Conservation (phyloP, 371 early-diverging fungal species). For the Zychaea mexicana region DNA sequence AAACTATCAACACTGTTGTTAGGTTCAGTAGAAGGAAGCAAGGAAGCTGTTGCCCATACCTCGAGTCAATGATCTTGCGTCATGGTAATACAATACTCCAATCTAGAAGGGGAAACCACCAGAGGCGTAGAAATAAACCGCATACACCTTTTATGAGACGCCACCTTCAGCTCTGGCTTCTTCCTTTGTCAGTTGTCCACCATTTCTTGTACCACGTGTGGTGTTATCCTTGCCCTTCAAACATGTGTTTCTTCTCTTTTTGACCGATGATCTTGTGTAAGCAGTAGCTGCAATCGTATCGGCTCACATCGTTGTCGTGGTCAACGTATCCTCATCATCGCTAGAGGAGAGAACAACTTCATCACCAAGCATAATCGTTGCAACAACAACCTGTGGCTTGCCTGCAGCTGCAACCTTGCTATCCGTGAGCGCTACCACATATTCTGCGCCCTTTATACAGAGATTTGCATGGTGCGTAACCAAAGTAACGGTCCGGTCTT, state of each 20-base stretch:
- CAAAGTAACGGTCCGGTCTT: constrained; percentile 77
- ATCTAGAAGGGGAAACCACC: constrained; percentile 66
- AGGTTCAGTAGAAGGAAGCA: neutral
- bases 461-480: constrained; percentile 86
- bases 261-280: constrained; percentile 14
- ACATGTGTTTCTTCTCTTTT: neutral
- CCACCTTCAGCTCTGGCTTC: constrained; percentile 71
- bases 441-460: constrained; percentile 69
- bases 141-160: constrained; percentile 63
- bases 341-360: constrained; percentile 29
- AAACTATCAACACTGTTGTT: neutral
- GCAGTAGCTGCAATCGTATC: constrained; percentile 36
- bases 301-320: constrained; percentile 23
- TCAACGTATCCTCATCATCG: constrained; percentile 18
- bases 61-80: constrained; percentile 68
- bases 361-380: constrained; percentile 51
- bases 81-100: constrained; percentile 40
- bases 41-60: constrained; percentile 51
- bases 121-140: constrained; percentile 62
- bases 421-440: constrained; percentile 71
- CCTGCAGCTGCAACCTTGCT: constrained; percentile 70
- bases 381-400: constrained; percentile 43
- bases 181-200: constrained; percentile 61
- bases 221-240: neutral
- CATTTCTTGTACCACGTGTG: constrained; percentile 24